Evolutionary conservation across 2,329 filamentous ascomycete species (phyloP).

Genomic region (Pezicula rhizophila): DNA sequence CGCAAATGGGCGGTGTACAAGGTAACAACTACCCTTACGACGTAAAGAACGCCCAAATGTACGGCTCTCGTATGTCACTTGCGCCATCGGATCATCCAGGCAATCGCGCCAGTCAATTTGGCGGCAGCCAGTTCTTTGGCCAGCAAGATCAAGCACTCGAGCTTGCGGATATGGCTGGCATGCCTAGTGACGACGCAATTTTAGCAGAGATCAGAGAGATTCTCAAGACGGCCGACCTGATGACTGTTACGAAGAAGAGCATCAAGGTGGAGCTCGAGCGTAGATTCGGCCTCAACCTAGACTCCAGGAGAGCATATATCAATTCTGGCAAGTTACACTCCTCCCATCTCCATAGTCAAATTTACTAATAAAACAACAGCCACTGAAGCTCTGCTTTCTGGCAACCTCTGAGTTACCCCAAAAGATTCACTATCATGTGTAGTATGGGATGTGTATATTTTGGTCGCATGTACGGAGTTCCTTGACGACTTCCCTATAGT

Average conservation of each 20-base stretch:
- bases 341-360: constrained; percentile 1
- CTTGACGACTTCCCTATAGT: too few species aligned
- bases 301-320: constrained; percentile 87
- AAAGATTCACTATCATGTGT: not conserved
- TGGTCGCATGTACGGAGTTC: not conserved
- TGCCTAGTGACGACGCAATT: constrained; percentile 85
- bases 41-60: constrained; percentile 24
- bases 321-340: constrained; percentile 66
- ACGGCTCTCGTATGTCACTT: constrained; percentile 68
- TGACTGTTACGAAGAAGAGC: constrained; percentile 98
- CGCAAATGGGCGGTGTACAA: constrained; percentile 24
- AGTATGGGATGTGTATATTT: not conserved
- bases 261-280: constrained; percentile 91
- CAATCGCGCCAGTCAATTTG: constrained; percentile 35
- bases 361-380: constrained; percentile 40
- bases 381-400: constrained; percentile 73
- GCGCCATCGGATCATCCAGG: constrained; percentile 61
- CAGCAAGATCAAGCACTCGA: constrained; percentile 57
- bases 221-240: constrained; percentile 82
- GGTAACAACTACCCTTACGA: constrained; percentile 19
- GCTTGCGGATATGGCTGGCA: constrained; percentile 62
- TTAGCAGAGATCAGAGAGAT: constrained; percentile 94
- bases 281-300: constrained; percentile 79
- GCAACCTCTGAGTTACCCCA: constrained; percentile 44
- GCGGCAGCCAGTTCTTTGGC: constrained; percentile 44